Conservation (phyloP, 2,329 filamentous ascomycete genomes). For the Teratosphaeria destructans region DNA sequence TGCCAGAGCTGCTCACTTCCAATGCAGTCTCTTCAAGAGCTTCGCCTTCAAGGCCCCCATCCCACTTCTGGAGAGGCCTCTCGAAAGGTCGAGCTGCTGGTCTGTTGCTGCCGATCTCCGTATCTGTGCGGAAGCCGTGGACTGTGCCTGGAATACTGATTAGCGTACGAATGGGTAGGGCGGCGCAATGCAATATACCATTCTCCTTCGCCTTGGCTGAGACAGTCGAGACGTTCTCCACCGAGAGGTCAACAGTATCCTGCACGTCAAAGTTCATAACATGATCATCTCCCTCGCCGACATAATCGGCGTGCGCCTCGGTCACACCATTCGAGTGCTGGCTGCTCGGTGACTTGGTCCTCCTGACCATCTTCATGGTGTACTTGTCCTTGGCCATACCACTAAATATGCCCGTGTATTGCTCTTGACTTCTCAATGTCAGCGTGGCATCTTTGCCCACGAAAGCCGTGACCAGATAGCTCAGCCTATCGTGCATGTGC, state of each 20-base stretch:
- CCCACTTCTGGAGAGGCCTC: slow-evolving; percentile 71
- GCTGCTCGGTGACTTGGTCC: slow-evolving; percentile 30
- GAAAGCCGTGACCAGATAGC: slow-evolving; percentile 49
- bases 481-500: slow-evolving; percentile 49
- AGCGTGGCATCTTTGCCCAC: slow-evolving; percentile 44
- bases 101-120: slow-evolving; percentile 66
- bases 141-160: slow-evolving; percentile 1
- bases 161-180: not conserved
- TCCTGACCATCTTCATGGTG: slow-evolving; percentile 56
- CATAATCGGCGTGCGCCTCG: slow-evolving; percentile 32
- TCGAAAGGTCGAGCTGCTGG: slow-evolving; percentile 51
- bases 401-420: slow-evolving; percentile 51
- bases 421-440: slow-evolving; percentile 50
- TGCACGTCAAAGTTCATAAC: slow-evolving; percentile 52
- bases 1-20: slow-evolving; percentile 23
- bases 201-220: slow-evolving; percentile 45
- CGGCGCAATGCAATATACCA: slow-evolving; percentile 34
- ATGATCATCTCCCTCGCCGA: slow-evolving; percentile 38
- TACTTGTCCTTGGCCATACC: slow-evolving; percentile 47
- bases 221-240: slow-evolving; percentile 44
- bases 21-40: slow-evolving; percentile 51
- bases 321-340: slow-evolving; percentile 37
- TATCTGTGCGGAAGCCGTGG: slow-evolving; percentile 65
- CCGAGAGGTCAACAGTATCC: slow-evolving; percentile 48
- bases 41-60: slow-evolving; percentile 39